Base-by-base conservation (phyloP, 1,284 basidiomycete genomes). In the Heterobasidion occidentale region DNA sequence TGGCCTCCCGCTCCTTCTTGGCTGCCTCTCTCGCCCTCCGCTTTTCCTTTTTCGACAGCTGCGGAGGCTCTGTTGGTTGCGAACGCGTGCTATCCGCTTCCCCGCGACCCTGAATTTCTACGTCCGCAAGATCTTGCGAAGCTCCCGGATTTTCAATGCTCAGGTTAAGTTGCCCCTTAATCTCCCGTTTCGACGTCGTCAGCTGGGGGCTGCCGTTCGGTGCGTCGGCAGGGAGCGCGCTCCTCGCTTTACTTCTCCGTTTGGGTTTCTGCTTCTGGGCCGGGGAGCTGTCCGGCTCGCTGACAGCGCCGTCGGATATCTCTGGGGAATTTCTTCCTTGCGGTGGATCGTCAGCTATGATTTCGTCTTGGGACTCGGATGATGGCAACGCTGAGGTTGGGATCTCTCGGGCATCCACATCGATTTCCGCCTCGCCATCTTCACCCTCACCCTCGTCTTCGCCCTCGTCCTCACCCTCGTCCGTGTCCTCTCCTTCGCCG, bases 41-140 rank as follows among this genome's bases (percentile, higher is more conserved):
- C 68, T 88, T 93, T 36, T 95, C 92, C 54, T 81, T 81, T 70
- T 96, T 97, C 2, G 90, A 87, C 44, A 82, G 67, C 62, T 79
- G 77, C 36, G 50, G n/a, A 14, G 27, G 8, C 14, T 12, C 51
- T 38, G 17, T 36, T 17, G 15, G 17, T 45, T 52, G 36, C 27
- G 35, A 38, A 33, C 19, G 36, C 33, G 19, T 55, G 46, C 38
- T 51, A 14, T 14, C 44, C 55, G 38, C 12, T 20, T 20, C 42
- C 33, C 52, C 2, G 20, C 38, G 38, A 42, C 38, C 38, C 38
- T 42, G 38, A 42, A 11, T n/a, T 12, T 11, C 38, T 11, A 11
- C n/a, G n/a, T 42, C 38, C 11, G 11, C 38, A 42, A n/a, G 12
- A 42, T 11, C 38, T 11, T n/a, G 12, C 38, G 11, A 11, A 42